A percentile compares a stretch with the other conserved stretches of the same genome.
Evolutionary conservation across 2,329 filamentous ascomycete genomes (phyloP).

Genomic region (Colletotrichum godetiae): DNA sequence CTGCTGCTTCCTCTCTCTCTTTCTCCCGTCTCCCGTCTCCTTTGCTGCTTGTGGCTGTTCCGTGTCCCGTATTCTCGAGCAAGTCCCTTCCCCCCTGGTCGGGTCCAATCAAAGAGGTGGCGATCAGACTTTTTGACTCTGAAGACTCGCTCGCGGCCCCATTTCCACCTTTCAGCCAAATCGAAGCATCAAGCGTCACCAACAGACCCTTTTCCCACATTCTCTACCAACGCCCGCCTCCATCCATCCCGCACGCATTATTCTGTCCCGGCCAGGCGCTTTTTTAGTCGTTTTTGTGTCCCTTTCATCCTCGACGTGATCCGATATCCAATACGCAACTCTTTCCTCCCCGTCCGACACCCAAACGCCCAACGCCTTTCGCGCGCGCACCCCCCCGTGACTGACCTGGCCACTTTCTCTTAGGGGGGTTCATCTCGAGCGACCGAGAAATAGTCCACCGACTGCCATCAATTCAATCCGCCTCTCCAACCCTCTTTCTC

Average conservation of each 20-base stretch:
- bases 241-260: slow-evolving; percentile 25
- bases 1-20: slow-evolving; percentile 3
- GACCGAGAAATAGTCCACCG: slow-evolving; percentile 22
- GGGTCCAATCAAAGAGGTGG: slow-evolving; percentile 48
- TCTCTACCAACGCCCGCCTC: slow-evolving; percentile 25
- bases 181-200: slow-evolving; percentile 33
- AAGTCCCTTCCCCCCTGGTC: slow-evolving; percentile 15
- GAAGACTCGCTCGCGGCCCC: slow-evolving; percentile 34
- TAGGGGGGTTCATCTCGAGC: slow-evolving; percentile 25
- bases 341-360: neutral
- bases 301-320: slow-evolving; percentile 30
- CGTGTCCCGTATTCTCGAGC: slow-evolving; percentile 22
- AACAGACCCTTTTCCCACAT: slow-evolving; percentile 31
- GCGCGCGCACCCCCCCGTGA: slow-evolving; percentile 23
- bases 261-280: slow-evolving; percentile 35
- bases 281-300: slow-evolving; percentile 27
- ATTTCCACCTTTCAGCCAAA: slow-evolving; percentile 34
- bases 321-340: slow-evolving; percentile 7
- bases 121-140: slow-evolving; percentile 49
- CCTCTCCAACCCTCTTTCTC: slow-evolving; percentile 36
- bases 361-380: neutral
- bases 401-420: slow-evolving; percentile 33
- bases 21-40: no score
- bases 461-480: slow-evolving; percentile 30
- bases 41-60: slow-evolving; percentile 9